Conservation (phyloP, 2,329 filamentous ascomycete species). For the Colletotrichum euphorbiae region DNA sequence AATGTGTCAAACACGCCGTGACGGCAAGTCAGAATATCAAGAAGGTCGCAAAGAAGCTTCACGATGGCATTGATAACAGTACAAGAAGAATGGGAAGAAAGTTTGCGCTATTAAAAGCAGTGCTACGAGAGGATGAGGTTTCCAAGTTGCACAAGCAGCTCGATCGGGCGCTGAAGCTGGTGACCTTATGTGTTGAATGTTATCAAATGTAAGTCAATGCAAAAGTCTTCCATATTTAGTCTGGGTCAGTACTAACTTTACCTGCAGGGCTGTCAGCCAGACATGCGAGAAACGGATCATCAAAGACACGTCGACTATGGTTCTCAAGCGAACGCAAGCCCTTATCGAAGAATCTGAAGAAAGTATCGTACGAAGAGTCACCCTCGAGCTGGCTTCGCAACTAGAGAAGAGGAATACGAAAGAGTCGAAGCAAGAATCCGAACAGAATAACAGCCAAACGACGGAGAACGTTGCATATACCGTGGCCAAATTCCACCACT, state of each 20-base stretch:
- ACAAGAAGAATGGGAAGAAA: neutral
- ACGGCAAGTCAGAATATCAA: no score
- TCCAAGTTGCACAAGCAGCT: neutral
- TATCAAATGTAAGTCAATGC: neutral
- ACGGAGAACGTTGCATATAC: neutral
- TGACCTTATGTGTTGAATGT: neutral
- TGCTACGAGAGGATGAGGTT: neutral
- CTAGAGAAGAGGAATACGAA: neutral
- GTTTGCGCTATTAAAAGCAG: neutral
- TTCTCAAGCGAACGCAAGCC: neutral
- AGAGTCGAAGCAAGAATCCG: neutral
- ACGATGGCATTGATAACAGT: no score
- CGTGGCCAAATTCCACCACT: neutral
- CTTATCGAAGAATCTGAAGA: neutral
- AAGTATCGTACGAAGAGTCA: neutral
- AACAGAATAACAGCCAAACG: no score
- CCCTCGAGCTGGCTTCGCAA: neutral
- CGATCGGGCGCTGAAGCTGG: neutral
- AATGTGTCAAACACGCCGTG: neutral
- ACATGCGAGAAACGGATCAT: neutral
- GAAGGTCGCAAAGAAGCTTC: no score
- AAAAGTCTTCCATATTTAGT: no score
- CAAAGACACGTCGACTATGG: neutral
- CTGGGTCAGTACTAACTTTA: neutral
- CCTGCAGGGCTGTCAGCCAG: neutral